Base-by-base conservation (phyloP, 805 yeast genomes). In the Teunomyces pallodes region DNA sequence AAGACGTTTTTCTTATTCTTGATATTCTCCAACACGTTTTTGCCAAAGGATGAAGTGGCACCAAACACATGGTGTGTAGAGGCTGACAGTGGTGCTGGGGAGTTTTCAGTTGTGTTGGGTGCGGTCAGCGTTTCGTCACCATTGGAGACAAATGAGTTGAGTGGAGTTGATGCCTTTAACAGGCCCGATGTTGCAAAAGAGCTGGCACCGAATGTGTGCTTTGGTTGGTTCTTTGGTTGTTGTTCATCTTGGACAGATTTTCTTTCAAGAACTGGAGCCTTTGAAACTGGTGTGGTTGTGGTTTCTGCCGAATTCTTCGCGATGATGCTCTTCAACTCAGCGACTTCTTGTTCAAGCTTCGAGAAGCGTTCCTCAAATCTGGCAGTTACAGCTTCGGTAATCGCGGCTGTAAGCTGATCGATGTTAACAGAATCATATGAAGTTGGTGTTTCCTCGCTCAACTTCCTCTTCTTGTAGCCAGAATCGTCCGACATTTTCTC, bases 31-130 rank as follows among this genome's bases (percentile, higher is more conserved):
- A 60, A 52, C 5, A 60, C 52, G 54, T 54, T 59, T 14, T 64
- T 58, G 6, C 75, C 76, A 58, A 74, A 72, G 1, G 74, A 53
- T n/a, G 69, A 65, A 9, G 74, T 60, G 2, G 80, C 60, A 3
- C 77, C 81, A 57, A 72, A 72, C 3, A 66, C 69, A 1, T 69
- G 69, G n/a, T 24, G 46, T 17, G 29, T 42, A 13, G 30, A 27
- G 2, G 32, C 6, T 13, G 43, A 24, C 4, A 28, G 36, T 20
- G 52, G 45, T 24, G 36, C 24, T 4, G 53, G 50, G 9, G 51
- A 43, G 42, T 33, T 43, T 38, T 27, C 27, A 13, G 49, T 29
- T 17, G 53, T 41, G 36, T 49, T 46, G 9, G 56, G 54, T 13
- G 46, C 53, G 2, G 54, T 51, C 13, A 51, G 46, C 4, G 48